phyloP scores from a whole-genome alignment of 1,284 basidiomycete genomes.

The Trametes sp. region DNA sequence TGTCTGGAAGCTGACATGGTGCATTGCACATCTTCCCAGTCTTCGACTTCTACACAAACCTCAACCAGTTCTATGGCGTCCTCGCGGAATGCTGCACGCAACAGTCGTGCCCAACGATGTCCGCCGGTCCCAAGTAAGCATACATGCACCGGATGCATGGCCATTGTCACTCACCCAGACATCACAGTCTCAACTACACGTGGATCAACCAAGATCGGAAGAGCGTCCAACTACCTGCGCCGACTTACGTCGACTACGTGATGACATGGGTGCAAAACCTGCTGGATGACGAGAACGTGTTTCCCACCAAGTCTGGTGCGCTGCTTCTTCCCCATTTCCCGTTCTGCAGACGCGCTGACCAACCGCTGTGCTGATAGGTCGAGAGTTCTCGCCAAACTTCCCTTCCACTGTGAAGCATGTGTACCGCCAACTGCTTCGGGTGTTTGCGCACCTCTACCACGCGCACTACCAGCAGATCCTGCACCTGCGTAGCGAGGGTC shows the following conservation, averaged over 20 bases:
- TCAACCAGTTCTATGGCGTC: slow-evolving; percentile 98
- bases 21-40: slow-evolving; percentile 55
- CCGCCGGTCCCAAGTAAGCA: slow-evolving; percentile 86
- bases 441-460: slow-evolving; percentile 98
- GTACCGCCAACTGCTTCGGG: slow-evolving; percentile 95
- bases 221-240: slow-evolving; percentile 91
- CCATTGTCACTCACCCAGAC: slow-evolving; percentile 10
- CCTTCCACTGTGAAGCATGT: slow-evolving; percentile 95
- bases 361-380: slow-evolving; percentile 56
- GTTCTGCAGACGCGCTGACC: neutral
- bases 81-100: slow-evolving; percentile 95
- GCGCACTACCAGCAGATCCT: slow-evolving; percentile 93
- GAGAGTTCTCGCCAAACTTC: slow-evolving; percentile 91
- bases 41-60: slow-evolving; percentile 95
- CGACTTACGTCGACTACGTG: slow-evolving; percentile 98
- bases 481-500: slow-evolving; percentile 94
- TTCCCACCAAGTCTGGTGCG: slow-evolving; percentile 94
- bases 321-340: slow-evolving; percentile 3
- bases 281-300: slow-evolving; percentile 90
- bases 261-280: slow-evolving; percentile 99
- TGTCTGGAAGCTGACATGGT: neutral
- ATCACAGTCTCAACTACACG: slow-evolving; percentile 89
- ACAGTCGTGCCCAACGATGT: slow-evolving; percentile 92
- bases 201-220: slow-evolving; percentile 98
- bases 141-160: neutral